Evolutionary conservation across 108 stramenopile species (phyloP).

Genomic region (Pseudonitzschia pungens): DNA sequence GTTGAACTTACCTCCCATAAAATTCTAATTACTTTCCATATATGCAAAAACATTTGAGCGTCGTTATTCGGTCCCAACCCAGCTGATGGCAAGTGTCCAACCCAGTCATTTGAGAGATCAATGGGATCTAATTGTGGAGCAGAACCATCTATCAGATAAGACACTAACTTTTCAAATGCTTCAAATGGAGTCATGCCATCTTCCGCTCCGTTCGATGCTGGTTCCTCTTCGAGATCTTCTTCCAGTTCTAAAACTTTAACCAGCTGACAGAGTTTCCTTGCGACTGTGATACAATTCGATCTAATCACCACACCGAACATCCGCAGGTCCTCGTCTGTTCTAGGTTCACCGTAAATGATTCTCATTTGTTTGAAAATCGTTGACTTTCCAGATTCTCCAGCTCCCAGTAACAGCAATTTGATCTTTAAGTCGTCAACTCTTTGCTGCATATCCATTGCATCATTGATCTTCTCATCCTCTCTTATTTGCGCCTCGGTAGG

Average conservation of each 20-base stretch:
- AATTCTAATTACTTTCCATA: slow-evolving; percentile 71
- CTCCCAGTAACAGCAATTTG: slow-evolving; percentile 97
- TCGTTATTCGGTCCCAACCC: slow-evolving; percentile 83
- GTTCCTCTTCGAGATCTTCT: slow-evolving; percentile 63
- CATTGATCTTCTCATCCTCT: slow-evolving; percentile 47
- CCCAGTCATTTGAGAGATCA: slow-evolving; percentile 73
- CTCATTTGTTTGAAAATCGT: slow-evolving; percentile 98
- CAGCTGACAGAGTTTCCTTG: slow-evolving; percentile 72
- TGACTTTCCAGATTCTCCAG: slow-evolving; percentile 98
- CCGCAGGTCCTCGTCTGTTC: slow-evolving; percentile 74
- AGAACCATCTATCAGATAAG: slow-evolving; percentile 74
- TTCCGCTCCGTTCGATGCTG: slow-evolving; percentile 40
- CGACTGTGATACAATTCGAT: slow-evolving; percentile 76
- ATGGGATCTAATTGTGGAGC: slow-evolving; percentile 39
- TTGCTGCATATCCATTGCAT: slow-evolving; percentile 44
- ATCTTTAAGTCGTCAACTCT: slow-evolving; percentile 76
- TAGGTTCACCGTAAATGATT: slow-evolving; percentile 68
- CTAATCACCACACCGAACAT: slow-evolving; percentile 88
- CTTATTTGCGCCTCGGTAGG: slow-evolving; percentile 39
- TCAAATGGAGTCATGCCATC: slow-evolving; percentile 62
- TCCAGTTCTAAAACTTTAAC: slow-evolving; percentile 65
- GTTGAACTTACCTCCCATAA: slow-evolving; percentile 80
- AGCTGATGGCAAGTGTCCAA: slow-evolving; percentile 79
- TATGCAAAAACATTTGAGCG: slow-evolving; percentile 79
- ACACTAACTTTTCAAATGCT: slow-evolving; percentile 58